Conservation (phyloP, 2,329 filamentous ascomycete species). For the Exophiala dermatitidis region DNA sequence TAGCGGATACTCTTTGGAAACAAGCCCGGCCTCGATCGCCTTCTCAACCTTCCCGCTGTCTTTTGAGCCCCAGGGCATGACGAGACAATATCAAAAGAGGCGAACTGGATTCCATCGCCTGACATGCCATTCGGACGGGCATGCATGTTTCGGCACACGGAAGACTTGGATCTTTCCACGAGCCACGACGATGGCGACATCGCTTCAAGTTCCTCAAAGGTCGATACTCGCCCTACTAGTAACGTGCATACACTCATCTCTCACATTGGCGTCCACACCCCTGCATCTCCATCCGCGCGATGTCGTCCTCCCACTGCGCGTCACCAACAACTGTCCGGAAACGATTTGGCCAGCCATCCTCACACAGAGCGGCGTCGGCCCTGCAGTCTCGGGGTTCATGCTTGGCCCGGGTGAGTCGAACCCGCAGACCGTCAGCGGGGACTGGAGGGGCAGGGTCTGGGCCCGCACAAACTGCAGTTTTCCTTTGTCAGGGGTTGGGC, state of each 20-base stretch:
- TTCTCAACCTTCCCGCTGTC: no score
- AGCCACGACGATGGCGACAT: no score
- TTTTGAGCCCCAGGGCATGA: no score
- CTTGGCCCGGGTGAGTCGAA: slow-evolving; percentile 54
- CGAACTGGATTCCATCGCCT: no score
- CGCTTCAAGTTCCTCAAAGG: background rate
- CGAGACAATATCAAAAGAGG: no score
- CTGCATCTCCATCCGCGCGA: slow-evolving; percentile 26
- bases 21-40: no score
- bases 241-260: background rate
- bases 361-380: slow-evolving; percentile 64
- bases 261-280: background rate
- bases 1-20: no score
- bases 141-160: no score
- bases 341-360: slow-evolving; percentile 69
- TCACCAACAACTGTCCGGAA: slow-evolving; percentile 65
- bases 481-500: slow-evolving; percentile 54
- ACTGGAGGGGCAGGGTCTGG: slow-evolving; percentile 80
- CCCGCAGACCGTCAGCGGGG: slow-evolving; percentile 56
- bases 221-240: background rate
- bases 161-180: no score
- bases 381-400: slow-evolving; percentile 61
- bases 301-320: slow-evolving; percentile 50
- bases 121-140: no score
- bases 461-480: slow-evolving; percentile 78